phyloP scores from a whole-genome alignment of 495 filamentous ascomycete species.

The Aspergillus carlsbadensis region DNA sequence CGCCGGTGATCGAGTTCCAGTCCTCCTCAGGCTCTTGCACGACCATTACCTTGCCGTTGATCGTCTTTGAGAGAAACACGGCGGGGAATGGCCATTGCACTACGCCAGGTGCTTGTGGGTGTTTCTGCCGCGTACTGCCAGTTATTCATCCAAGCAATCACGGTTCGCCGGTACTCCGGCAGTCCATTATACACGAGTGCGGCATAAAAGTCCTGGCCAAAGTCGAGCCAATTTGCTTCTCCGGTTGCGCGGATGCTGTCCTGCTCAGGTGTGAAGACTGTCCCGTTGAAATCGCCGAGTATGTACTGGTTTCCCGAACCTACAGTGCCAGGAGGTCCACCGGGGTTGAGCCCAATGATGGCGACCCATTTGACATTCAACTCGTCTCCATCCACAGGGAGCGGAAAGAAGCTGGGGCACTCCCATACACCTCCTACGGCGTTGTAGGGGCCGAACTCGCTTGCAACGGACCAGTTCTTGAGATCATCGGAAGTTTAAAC shows the following conservation, averaged over 20 bases:
- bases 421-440: conserved; percentile 58
- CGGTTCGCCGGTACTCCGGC: conserved; percentile 32
- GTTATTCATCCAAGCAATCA: conserved; percentile 60
- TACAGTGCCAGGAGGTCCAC: conserved; percentile 49
- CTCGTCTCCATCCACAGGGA: conserved; percentile 29
- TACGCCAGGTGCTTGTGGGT: conserved; percentile 48
- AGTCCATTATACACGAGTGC: conserved; percentile 53
- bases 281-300: conserved; percentile 39
- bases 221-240: conserved; percentile 45
- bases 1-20: conserved; percentile 14
- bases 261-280: conserved; percentile 20
- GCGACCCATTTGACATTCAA: conserved; percentile 45
- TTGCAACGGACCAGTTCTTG: conserved; percentile 50
- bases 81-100: conserved; percentile 50
- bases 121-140: conserved; percentile 51
- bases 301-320: conserved; percentile 43
- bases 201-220: conserved; percentile 60
- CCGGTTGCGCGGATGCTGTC: conserved; percentile 11
- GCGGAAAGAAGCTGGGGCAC: conserved; percentile 51
- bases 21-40: conserved; percentile 25
- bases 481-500: conserved; percentile 55
- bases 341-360: conserved; percentile 53
- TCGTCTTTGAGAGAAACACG: conserved; percentile 32
- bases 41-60: conserved; percentile 16
- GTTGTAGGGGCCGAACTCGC: conserved; percentile 55